These are phyloP conservation scores for Stagonosporopsis vannaccii DNA, from an alignment of 2,329 filamentous ascomycete species.

Conservation along the genomic window DNA sequence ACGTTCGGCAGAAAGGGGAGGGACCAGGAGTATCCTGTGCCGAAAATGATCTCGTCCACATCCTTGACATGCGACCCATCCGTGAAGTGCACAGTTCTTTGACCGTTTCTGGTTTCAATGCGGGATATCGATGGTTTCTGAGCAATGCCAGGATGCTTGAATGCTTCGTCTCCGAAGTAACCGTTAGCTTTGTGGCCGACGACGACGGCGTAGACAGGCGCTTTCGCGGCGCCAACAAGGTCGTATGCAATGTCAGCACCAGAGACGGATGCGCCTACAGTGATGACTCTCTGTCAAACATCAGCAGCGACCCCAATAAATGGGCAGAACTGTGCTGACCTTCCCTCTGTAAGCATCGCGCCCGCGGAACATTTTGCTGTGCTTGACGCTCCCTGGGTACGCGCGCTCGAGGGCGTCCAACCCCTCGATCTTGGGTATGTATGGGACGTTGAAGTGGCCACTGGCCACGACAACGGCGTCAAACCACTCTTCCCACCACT, in stretches of 20 bases:
- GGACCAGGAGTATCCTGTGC: conserved; percentile 71
- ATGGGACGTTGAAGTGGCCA: conserved; percentile 68
- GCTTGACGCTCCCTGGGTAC: conserved; percentile 60
- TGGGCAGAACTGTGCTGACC: conserved; percentile 34
- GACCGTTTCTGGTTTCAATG: conserved; percentile 45
- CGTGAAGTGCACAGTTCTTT: conserved; percentile 61
- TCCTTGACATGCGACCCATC: conserved; percentile 61
- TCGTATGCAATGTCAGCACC: conserved; percentile 68
- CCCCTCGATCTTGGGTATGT: conserved; percentile 59
- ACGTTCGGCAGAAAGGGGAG: conserved; percentile 63
- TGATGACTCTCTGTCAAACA: conserved; percentile 60
- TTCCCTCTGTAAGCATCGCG: conserved; percentile 56
- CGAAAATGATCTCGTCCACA: conserved; percentile 70
- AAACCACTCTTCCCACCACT: conserved; percentile 70
- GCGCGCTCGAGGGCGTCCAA: conserved; percentile 57
- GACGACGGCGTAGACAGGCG: conserved; percentile 62
- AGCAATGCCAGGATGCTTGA: conserved; percentile 64
- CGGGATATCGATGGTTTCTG: conserved; percentile 58
- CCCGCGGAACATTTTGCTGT: conserved; percentile 63
- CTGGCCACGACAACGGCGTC: conserved; percentile 68
- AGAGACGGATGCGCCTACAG: conserved; percentile 71
- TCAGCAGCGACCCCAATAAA: conserved; percentile 6
- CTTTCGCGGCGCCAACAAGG: conserved; percentile 55
- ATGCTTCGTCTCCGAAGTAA: conserved; percentile 67
- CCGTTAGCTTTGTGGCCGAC: conserved; percentile 59